Evolutionary conservation across 257 asterid genomes (phyloP), one percentile per base, ranked within the genome.

Genomic region (Prunella vulgaris): DNA sequence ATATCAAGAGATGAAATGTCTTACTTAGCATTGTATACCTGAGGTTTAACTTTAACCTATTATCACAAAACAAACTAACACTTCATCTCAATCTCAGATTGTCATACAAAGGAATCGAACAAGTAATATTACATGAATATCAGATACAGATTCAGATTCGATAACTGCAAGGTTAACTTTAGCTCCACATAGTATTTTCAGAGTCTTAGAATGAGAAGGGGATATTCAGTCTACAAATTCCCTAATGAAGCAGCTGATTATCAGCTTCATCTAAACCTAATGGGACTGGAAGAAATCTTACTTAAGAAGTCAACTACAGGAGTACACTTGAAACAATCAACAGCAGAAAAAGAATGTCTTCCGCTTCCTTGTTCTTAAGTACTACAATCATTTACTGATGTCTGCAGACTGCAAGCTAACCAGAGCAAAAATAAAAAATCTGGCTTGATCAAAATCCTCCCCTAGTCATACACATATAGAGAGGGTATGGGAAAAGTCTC

Each of bases 121-220:
- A 6, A 35, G 42, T 9, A 62, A 32, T 22, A 21, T 35, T n/a
- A 51, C 28, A 60, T 20, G 51, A 33, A 61, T 32, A 74, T 9
- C 54, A 77, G 52, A 77, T 73, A 20, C 62, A 49, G 52, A 77
- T 73, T 28, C 62, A 49, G 25, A 49, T 52, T 49, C 10, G 62
- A 28, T 60, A 57, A 10, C n/a, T 27, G 25, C 30, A 33, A 49
- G 44, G 9, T 56, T 2, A 38, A 37, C 53, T n/a, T 10, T 28
- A 30, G 35, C 30, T 9, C 57, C 46, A 59, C 27, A 68, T 33
- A 44, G 42, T 18, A 18, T 59, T 52, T 58, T 48, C 54, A 27
- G 14, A 35, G 52, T 24, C 67, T 12, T 44, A 53, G 32, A 10
- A 35, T 9, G 22, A 52, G 4, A 28, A 33, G 49, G 63, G 40